Conservation (phyloP, 345 rosid genomes). For the Salix viminalis region DNA sequence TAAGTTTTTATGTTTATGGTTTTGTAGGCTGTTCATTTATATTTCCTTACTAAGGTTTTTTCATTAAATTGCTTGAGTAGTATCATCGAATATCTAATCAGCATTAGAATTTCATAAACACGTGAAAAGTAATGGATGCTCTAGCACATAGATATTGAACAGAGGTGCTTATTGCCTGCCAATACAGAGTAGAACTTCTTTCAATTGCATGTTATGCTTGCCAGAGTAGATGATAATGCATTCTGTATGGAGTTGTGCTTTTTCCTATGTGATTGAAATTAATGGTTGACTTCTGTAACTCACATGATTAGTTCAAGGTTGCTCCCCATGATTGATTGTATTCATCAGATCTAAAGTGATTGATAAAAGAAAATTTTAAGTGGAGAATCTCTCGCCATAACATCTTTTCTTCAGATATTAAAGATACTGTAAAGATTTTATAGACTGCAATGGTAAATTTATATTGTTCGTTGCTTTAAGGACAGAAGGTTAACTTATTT, state of each 20-base stretch:
- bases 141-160: background rate
- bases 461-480: background rate
- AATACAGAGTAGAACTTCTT: background rate
- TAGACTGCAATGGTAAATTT: background rate
- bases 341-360: background rate
- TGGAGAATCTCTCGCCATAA: background rate
- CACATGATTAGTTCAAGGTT: background rate
- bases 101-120: background rate
- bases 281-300: background rate
- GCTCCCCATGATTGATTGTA: background rate
- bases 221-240: background rate
- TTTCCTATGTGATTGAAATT: background rate
- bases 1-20: background rate
- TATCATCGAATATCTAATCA: background rate
- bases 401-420: background rate
- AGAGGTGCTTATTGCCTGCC: background rate
- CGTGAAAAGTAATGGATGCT: background rate
- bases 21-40: background rate
- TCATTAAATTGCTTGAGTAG: background rate
- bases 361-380: background rate
- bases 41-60: background rate
- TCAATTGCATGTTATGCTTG: background rate
- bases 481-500: background rate
- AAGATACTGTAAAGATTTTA: background rate
- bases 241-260: background rate